phyloP scores from a whole-genome alignment of 805 yeast genomes.

The Schwanniomyces yamadae region DNA sequence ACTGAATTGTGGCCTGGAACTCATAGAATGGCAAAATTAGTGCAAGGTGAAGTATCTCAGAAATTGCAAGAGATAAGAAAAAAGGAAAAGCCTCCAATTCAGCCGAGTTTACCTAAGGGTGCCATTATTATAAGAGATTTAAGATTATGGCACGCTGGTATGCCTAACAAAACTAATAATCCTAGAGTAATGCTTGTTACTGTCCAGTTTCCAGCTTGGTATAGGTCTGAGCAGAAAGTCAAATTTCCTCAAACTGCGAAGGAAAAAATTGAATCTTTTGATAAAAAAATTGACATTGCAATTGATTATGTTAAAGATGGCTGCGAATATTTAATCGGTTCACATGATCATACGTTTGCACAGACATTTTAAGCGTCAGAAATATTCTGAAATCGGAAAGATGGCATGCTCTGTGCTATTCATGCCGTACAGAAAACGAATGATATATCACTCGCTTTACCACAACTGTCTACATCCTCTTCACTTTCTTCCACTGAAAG shows the following conservation, averaged over 20 bases:
- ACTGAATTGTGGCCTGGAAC: background rate
- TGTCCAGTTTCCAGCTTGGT: background rate
- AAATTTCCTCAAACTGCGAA: background rate
- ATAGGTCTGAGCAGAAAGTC: background rate
- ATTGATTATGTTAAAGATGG: background rate
- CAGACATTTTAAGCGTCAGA: background rate
- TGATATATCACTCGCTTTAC: too few relatives aligned
- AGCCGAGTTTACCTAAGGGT: background rate
- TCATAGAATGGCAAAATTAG: background rate
- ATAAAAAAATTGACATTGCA: background rate
- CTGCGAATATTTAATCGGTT: background rate
- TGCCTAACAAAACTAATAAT: background rate
- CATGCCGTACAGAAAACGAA: too few relatives aligned
- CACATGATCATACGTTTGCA: background rate
- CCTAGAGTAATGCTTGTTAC: background rate
- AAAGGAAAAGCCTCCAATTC: background rate
- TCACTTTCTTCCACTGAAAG: too few relatives aligned
- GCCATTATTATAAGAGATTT: conserved; percentile 1
- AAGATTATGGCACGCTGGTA: conserved; percentile 1
- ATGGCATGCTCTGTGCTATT: too few relatives aligned
- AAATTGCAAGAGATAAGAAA: background rate
- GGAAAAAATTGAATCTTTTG: background rate
- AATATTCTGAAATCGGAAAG: too few relatives aligned
- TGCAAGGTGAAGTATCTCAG: background rate
- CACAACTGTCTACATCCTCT: too few relatives aligned